Evolutionary conservation across 495 filamentous ascomycete genomes (phyloP).

Genomic region (Talaromyces thailandensis): DNA sequence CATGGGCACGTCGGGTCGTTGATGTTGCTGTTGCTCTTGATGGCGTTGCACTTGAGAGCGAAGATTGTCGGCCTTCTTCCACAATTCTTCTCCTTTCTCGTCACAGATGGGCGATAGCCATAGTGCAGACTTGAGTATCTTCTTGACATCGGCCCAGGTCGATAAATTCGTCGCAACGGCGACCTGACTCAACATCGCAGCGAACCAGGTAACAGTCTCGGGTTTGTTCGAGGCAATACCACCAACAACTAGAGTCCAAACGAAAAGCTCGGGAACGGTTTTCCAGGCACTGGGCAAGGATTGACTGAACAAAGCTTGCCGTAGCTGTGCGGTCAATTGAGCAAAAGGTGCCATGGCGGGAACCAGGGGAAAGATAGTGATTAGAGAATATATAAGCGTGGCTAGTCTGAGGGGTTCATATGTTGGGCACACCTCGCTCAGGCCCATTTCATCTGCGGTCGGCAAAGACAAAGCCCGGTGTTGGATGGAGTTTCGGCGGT

Average conservation of each 20-base stretch:
- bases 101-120: conserved; percentile 4
- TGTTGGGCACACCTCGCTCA: background rate
- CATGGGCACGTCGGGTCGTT: background rate
- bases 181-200: conserved; percentile 4
- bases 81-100: conserved; percentile 4
- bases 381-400: conserved; percentile 1
- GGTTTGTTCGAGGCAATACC: conserved; percentile 3
- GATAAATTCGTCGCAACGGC: conserved; percentile 1
- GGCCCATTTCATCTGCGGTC: background rate
- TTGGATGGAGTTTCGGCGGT: conserved; percentile 6
- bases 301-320: conserved; percentile 4
- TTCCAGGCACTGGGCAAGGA: conserved; percentile 1
- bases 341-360: conserved; percentile 5
- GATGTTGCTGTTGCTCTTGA: conserved; percentile 4
- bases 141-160: conserved; percentile 3
- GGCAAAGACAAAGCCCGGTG: conserved; percentile 1
- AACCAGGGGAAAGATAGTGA: conserved; percentile 3
- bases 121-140: background rate
- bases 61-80: conserved; percentile 4
- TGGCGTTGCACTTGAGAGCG: conserved; percentile 4
- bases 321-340: conserved; percentile 2
- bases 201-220: conserved; percentile 6
- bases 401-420: conserved; percentile 4
- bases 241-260: conserved; percentile 7
- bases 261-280: background rate